Evolutionary conservation across 192 early-diverging fungal species (phyloP), one percentile per base, ranked within the genome.

Genomic region (Entomortierella chlamydospora): DNA sequence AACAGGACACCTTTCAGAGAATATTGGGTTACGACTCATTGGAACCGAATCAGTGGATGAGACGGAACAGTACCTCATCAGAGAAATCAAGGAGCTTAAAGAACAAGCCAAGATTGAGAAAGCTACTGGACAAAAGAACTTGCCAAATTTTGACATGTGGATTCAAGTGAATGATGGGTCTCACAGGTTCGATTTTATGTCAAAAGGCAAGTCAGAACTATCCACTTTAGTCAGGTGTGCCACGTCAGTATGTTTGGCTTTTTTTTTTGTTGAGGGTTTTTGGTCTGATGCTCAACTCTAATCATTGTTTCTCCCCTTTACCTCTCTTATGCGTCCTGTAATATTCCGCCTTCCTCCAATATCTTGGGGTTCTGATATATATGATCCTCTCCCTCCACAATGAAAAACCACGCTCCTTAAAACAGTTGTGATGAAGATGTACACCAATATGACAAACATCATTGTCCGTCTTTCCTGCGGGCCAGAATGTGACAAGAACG

Each of bases 161-260:
- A 81, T 88, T 0, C 88, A 93, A 78, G 69, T 79, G 6, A 86
- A 81, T 17, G 73, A 85, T 78, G 90, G 91, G 41, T 86, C 82
- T 6, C 91, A 93, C 68, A 82, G 83, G n/a, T 93, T 93, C 82
- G 89, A 91, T 65, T 84, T 93, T 47, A 90, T 93, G 90, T 84
- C 84, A 51, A 76, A 90, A 65, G 84, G 88, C 87, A 84, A 68
- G 20, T 57, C 23, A 15, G 41, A n/a, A n/a, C n/a, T n/a, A n/a
- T n/a, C n/a, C n/a, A n/a, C n/a, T n/a, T n/a, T n/a, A n/a, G n/a
- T n/a, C n/a, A n/a, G n/a, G n/a, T n/a, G n/a, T n/a, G n/a, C n/a
- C n/a, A n/a, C n/a, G n/a, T n/a, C n/a, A n/a, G n/a, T n/a, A n/a
- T n/a, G n/a, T n/a, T n/a, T n/a, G n/a, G n/a, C n/a, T n/a, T n/a